Conservation (phyloP, 345 rosid species). For the Citropsis articulata region DNA sequence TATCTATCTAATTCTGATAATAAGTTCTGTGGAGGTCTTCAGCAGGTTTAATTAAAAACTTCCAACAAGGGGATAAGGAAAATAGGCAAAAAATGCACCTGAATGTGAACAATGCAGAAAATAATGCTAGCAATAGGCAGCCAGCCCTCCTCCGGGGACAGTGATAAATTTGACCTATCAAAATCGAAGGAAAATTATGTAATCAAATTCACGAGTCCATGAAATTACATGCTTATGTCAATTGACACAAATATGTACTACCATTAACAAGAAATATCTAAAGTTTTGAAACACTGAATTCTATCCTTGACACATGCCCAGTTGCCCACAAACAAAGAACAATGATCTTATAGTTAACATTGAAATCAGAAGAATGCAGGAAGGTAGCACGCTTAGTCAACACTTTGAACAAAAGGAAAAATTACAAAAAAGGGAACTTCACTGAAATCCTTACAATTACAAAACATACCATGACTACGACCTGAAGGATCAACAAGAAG, state of each 20-base stretch:
- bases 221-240: background rate
- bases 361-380: background rate
- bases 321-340: too few relatives aligned
- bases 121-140: conserved; percentile 87
- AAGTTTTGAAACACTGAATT: too few relatives aligned
- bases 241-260: background rate
- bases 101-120: conserved; percentile 79
- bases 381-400: background rate
- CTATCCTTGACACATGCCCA: too few relatives aligned
- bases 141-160: conserved; percentile 92
- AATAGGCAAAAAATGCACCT: conserved; percentile 42
- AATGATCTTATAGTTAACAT: background rate
- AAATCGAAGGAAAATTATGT: conserved; percentile 4
- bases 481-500: background rate
- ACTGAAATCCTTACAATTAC: background rate
- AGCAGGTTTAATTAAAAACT: background rate
- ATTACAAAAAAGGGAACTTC: background rate
- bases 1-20: background rate
- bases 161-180: conserved; percentile 71
- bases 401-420: background rate
- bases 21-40: background rate
- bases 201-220: conserved; percentile 4
- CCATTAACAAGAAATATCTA: too few relatives aligned
- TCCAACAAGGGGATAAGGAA: background rate
- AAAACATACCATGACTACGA: background rate